A percentile compares a stretch with the other conserved stretches of the same genome.
Conservation (phyloP, 2,329 filamentous ascomycete genomes). For the Cadophora luteo-olivacea region DNA sequence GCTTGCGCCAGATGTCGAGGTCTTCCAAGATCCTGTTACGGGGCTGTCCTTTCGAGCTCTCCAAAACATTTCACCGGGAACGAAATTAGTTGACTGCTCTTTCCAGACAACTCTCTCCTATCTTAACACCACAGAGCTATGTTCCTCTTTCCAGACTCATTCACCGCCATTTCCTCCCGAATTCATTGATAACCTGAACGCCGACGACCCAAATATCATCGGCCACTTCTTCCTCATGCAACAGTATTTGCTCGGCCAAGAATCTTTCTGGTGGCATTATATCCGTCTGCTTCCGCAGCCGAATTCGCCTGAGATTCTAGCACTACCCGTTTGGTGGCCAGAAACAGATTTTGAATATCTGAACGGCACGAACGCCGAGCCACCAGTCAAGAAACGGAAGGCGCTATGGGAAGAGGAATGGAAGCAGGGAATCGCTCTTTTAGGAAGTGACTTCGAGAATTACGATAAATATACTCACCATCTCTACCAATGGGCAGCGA, state of each 20-base stretch:
- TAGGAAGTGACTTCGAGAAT: constrained; percentile 23
- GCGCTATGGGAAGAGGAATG: constrained; percentile 40
- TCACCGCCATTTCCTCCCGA: constrained; percentile 51
- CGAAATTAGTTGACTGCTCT: constrained; percentile 58
- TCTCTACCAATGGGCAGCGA: constrained; percentile 69
- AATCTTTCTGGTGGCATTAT: constrained; percentile 74
- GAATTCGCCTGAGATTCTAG: constrained; percentile 55
- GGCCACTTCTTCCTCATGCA: constrained; percentile 73
- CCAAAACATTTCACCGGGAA: constrained; percentile 29
- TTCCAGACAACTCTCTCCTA: constrained; percentile 63
- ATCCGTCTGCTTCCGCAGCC: constrained; percentile 70
- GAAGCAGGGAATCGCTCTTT: constrained; percentile 32
- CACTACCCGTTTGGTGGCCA: constrained; percentile 68
- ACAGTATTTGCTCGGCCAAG: constrained; percentile 63
- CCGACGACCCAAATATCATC: constrained; percentile 58
- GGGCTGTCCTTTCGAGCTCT: constrained; percentile 57
- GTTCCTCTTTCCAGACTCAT: constrained; percentile 39
- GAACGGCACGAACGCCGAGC: constrained; percentile 41
- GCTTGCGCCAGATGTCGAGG: constrained; percentile 58
- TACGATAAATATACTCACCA: constrained; percentile 40
- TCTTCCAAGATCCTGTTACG: constrained; percentile 57
- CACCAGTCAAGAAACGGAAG: constrained; percentile 36
- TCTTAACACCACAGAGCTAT: constrained; percentile 57
- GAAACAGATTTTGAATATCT: constrained; percentile 64
- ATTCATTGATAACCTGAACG: constrained; percentile 58